Evolutionary conservation across 306 rosid species (phyloP).

Genomic region (Alnus rubra): DNA sequence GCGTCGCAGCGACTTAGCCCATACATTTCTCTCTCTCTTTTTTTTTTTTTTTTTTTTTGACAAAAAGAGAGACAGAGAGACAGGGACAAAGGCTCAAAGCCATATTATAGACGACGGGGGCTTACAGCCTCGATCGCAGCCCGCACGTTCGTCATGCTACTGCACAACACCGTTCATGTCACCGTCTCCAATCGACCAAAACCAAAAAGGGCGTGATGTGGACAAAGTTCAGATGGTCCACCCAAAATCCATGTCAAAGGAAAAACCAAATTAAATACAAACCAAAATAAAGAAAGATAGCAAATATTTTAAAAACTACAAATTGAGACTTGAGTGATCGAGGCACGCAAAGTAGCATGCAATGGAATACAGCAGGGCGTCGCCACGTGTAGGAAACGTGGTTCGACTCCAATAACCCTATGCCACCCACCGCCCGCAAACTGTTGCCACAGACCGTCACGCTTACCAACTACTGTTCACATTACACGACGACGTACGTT

Average conservation of each 20-base stretch:
- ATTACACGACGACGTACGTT: not conserved
- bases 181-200: too few relatives aligned
- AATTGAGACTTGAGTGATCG: not conserved
- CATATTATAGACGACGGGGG: too few relatives aligned
- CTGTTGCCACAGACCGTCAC: constrained; percentile 3
- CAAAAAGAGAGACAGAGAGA: too few relatives aligned
- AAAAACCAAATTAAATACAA: not conserved
- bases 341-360: not conserved
- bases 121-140: too few relatives aligned
- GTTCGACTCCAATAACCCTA: not conserved
- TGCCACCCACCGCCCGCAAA: constrained; percentile 15
- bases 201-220: not conserved
- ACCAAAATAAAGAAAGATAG: too few relatives aligned
- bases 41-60: too few relatives aligned
- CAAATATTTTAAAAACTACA: not conserved
- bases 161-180: not conserved
- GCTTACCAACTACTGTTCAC: constrained; percentile 22
- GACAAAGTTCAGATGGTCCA: not conserved
- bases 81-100: too few relatives aligned
- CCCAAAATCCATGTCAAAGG: not conserved
- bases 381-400: constrained; percentile 29
- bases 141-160: too few relatives aligned
- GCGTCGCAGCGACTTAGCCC: too few relatives aligned
- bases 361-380: not conserved
- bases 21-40: too few relatives aligned